phyloP scores from a whole-genome alignment of 768 basidiomycete species.

The Multifurca ochricompacta region DNA sequence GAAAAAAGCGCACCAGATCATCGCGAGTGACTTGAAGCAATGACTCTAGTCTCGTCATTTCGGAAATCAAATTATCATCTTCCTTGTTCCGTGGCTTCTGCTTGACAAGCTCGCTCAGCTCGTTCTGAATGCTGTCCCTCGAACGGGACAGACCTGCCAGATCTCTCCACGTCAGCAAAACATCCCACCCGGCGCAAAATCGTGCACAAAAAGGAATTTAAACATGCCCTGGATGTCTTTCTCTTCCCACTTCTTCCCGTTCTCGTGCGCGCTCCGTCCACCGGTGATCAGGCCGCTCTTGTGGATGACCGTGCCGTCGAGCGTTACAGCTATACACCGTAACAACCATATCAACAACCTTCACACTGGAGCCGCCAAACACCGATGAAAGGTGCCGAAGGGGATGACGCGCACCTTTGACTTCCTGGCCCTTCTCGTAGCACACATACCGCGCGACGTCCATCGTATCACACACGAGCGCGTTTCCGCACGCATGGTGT shows the following conservation, averaged over 20 bases:
- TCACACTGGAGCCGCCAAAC: no score
- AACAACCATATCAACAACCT: background rate
- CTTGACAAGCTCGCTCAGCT: conserved; percentile 78
- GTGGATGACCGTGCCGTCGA: conserved; percentile 96
- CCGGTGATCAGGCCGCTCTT: conserved; percentile 97
- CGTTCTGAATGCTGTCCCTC: conserved; percentile 61
- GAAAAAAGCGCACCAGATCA: conserved; percentile 49
- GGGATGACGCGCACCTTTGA: conserved; percentile 74
- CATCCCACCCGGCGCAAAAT: background rate
- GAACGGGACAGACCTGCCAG: conserved; percentile 45
- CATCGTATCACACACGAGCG: conserved; percentile 93
- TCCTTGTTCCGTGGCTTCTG: conserved; percentile 76
- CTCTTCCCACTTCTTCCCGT: conserved; percentile 90
- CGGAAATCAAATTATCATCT: conserved; percentile 70
- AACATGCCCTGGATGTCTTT: conserved; percentile 77
- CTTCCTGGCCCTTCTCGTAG: conserved; percentile 92
- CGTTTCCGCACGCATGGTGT: conserved; percentile 93
- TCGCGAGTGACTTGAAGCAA: conserved; percentile 68
- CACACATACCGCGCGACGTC: conserved; percentile 85
- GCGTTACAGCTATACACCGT: conserved; percentile 72
- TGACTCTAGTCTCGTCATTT: conserved; percentile 74
- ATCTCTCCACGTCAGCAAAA: conserved; percentile 1
- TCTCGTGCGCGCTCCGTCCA: conserved; percentile 70
- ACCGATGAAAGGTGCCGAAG: no score
- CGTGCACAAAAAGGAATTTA: background rate